Evolutionary conservation across 345 rosid genomes (phyloP), one percentile per base, ranked within the genome.

Genomic region (Gossypium australe): DNA sequence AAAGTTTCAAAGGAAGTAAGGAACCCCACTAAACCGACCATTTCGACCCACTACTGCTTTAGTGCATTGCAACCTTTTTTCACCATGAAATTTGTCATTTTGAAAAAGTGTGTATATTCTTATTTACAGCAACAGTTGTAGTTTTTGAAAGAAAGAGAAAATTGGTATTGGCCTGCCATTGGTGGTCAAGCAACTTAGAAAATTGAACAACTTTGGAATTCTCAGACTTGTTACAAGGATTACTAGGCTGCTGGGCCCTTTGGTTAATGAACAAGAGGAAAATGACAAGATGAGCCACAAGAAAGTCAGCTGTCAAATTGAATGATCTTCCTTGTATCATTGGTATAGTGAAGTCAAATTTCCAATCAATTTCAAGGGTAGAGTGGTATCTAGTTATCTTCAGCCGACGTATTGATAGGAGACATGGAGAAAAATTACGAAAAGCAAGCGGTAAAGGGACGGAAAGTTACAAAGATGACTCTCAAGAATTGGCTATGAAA

Each of bases 1-100:
- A 61, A 61, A 61, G 66, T 29, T 7, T 61, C 45, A 45, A 20
- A 67, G 53, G 70, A 18, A n/a, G 51, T 5, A 11, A 44, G 14
- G n/a, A 45, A 29, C 71, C 70, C 71, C 71, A 60, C 74, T 53
- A 71, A 18, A 56, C 63, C 38, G 51, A 56, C 34, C 74, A 71
- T 20, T 71, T 34, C 64, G 63, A 71, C 63, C 63, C 64, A 71
- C 74, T 34, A 71, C 74, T 55, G 34, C 34, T 52, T 17, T 41
- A 38, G 74, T 71, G 63, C 63, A 71, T 71, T 71, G 47, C 34
- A 38, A 53, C 48, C 73, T 51, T 27, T 56, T 34, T 24, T 69
- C 3, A 10, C 71, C 16, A 3, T 10, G 43, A 17, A 16, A 45
- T 69, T 27, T 69, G 24, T 29, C 47, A 29, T 4, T n/a, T 69